Base-by-base conservation (phyloP, 164 flowering plant species). In the Magnolia sinica region DNA sequence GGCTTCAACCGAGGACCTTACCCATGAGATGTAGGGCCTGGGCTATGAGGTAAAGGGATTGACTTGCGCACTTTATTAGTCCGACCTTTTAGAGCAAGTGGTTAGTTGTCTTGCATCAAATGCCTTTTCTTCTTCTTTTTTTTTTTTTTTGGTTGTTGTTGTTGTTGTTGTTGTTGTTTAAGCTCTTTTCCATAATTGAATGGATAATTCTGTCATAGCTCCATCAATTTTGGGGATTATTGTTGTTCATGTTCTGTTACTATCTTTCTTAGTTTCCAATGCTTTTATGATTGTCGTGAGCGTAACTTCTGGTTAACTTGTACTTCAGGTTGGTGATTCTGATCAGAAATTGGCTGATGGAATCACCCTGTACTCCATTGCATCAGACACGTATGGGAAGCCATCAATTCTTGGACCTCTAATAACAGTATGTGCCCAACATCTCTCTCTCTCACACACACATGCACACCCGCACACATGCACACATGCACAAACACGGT, bases 301-400 rank as follows among this genome's bases (percentile, higher is more conserved):
- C 3, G 19, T 11, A 55, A 55, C 61, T 55, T 55, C 13, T 55
- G 61, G 61, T 55, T 55, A 55, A 8, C 51, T 27, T 75, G 50
- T 14, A 68, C 50, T 83, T 13, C 76, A 95, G 98, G 98, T 95
- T 72, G 98, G 98, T 78, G 97, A 95, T 74, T 86, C 91, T 79
- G 90, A 89, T 80, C 92, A 92, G 84, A 95, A 95, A 76, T 82
- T 95, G 76, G 95, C 99, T 0, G 99, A 93, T 13, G 99, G 98
- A 69, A 93, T 95, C 78, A 73, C 96, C 27, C 79, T 95, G 20
- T 91, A 82, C 82, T 88, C 96, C 14, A 84, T 92, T 84, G 82
- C 76, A 65, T 77, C 96, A 31, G 93, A 92, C 23, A 74, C 64
- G 74, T 84, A 82, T 75, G 86, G 83, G 73, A 93, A 90, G 81